Evolutionary conservation across 208 protist genomes (phyloP), one percentile per base, ranked within the genome.

Genomic region (Crithidia thermophila): DNA sequence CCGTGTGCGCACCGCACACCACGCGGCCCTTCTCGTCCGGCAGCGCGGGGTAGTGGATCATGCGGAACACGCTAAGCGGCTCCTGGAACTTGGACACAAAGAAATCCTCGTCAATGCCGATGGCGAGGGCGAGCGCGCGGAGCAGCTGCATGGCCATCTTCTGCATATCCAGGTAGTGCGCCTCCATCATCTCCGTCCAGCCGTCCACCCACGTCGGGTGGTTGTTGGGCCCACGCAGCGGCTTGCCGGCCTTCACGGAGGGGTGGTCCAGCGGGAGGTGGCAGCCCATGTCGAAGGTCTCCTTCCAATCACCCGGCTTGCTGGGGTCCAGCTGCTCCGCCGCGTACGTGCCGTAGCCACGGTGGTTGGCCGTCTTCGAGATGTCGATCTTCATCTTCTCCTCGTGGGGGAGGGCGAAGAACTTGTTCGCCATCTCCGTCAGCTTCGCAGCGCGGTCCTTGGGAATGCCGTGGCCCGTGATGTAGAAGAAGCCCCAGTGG

Each of bases 401-500:
- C 46, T 91, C 85, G 1, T 76, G 14, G 4, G 86, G 83, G 6
- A 82, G 67, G 0, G 67, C 55, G 56, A 95, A 95, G 66, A 95
- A 83, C 28, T 25, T 33, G 40, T 75, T 64, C 5, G 82, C 77
- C 77, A 84, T 82, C 67, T 56, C 42, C n/a, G 64, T 79, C 51
- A 94, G 70, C 59, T 78, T 47, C 28, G 79, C 40, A 1, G 79
- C 66, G 20, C 82, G 79, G 11, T 56, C 61, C 55, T 61, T 63
- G 37, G 77, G 69, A 47, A 94, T 87, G 47, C 74, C 39, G 72
- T 94, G 81, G 27, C 84, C 81, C 39, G 74, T 74, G 56, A 95
- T 85, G 79, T 93, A 93, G 71, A 95, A 93, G 71, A 95, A 95
- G 43, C 89, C 89, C 82, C 76, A 91, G 1, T 58, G 82, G 60